Percentiles rank a stretch among this genome's conserved stretches.
Conservation (phyloP, 2,329 filamentous ascomycete genomes). For the Cladobotryum mycophilum region DNA sequence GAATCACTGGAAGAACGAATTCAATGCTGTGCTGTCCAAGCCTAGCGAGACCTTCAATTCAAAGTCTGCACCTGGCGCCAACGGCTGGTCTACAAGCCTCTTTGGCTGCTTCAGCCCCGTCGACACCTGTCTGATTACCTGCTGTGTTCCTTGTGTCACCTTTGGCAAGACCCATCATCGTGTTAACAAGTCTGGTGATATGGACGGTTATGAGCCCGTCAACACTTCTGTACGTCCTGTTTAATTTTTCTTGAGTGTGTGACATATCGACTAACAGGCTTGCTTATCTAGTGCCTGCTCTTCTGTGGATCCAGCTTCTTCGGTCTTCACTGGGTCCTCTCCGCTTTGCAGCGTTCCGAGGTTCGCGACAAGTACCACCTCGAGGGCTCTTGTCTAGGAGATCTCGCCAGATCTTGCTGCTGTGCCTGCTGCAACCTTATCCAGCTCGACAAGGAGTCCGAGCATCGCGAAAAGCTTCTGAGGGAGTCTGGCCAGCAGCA, state of each 20-base stretch:
- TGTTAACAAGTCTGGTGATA: slow-evolving; percentile 32
- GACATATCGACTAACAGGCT: slow-evolving; percentile 9
- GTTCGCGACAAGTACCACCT: slow-evolving; percentile 41
- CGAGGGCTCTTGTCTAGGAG: slow-evolving; percentile 36
- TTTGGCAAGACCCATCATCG: slow-evolving; percentile 45
- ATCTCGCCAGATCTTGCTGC: slow-evolving; percentile 38
- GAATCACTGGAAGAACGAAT: slow-evolving; percentile 36
- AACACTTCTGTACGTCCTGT: slow-evolving; percentile 38
- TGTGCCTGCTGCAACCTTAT: slow-evolving; percentile 39
- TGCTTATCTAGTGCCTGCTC: slow-evolving; percentile 32
- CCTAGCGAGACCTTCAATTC: slow-evolving; percentile 38
- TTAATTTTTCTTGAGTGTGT: not conserved
- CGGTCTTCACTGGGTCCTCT: slow-evolving; percentile 36
- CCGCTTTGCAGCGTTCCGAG: slow-evolving; percentile 39
- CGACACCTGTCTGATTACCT: slow-evolving; percentile 39
- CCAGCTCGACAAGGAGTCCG: slow-evolving; percentile 43
- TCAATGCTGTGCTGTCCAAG: slow-evolving; percentile 38
- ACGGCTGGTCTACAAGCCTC: slow-evolving; percentile 35
- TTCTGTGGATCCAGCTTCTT: slow-evolving; percentile 35
- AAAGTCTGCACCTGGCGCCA: slow-evolving; percentile 30
- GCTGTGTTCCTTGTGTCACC: slow-evolving; percentile 41
- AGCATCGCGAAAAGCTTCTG: slow-evolving; percentile 26
- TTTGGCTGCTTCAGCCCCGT: slow-evolving; percentile 41
- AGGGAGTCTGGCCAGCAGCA: slow-evolving; percentile 10
- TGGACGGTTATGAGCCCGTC: slow-evolving; percentile 39